phyloP scores from a whole-genome alignment of 257 asterid genomes.

The Paulownia fortunei region DNA sequence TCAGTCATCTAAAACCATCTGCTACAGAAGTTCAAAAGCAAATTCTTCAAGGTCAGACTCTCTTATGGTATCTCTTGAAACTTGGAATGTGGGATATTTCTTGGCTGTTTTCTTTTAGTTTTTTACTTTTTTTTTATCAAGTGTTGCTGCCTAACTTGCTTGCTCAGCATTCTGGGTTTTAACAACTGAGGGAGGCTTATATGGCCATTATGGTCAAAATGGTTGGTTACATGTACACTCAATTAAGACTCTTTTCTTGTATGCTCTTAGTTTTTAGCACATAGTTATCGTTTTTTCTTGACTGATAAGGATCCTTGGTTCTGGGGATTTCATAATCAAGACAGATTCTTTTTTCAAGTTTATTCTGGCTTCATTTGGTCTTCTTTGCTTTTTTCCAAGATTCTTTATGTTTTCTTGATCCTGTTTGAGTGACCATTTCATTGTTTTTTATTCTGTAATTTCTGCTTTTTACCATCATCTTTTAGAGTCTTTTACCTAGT shows the following conservation, averaged over 20 bases:
- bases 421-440: too few species aligned
- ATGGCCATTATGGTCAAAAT: slow-evolving; percentile 26
- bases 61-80: background rate
- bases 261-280: background rate
- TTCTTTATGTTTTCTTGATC: too few species aligned
- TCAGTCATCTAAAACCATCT: too few species aligned
- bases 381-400: too few species aligned
- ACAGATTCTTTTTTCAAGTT: background rate
- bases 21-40: too few species aligned
- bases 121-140: background rate
- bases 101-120: background rate
- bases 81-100: background rate
- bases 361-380: too few species aligned
- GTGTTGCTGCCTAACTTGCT: background rate
- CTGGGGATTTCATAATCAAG: slow-evolving; percentile 3
- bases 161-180: slow-evolving; percentile 5
- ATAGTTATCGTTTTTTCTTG: background rate
- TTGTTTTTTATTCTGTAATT: too few species aligned
- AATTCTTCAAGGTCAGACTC: too few species aligned
- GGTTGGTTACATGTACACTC: slow-evolving; percentile 10
- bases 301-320: slow-evolving; percentile 4
- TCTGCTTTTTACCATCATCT: too few species aligned
- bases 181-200: slow-evolving; percentile 39
- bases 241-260: background rate
- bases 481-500: too few species aligned